phyloP scores from a whole-genome alignment of 768 basidiomycete species.

The Dioszegia hungarica region DNA sequence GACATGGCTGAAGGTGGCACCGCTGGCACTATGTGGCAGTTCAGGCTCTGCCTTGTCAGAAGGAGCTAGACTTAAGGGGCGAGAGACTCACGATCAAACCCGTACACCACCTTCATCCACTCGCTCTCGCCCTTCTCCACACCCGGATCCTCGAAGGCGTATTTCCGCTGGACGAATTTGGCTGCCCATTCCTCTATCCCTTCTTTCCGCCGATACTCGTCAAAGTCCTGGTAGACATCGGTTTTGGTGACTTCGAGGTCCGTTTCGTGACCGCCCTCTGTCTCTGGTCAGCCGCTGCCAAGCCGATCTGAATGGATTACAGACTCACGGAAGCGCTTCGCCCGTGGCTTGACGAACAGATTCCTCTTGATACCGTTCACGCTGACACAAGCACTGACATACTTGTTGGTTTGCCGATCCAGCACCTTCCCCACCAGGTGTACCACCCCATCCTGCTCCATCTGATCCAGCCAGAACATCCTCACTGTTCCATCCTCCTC shows the following conservation, averaged over 20 bases:
- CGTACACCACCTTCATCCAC: slow-evolving; percentile 92
- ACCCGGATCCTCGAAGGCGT: slow-evolving; percentile 82
- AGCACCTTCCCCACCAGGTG: slow-evolving; percentile 88
- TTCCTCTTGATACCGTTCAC: slow-evolving; percentile 84
- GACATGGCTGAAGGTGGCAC: slow-evolving; percentile 77
- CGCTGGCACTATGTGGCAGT: slow-evolving; percentile 66
- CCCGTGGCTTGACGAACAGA: slow-evolving; percentile 78
- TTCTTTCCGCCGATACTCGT: slow-evolving; percentile 65
- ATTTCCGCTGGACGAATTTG: slow-evolving; percentile 82
- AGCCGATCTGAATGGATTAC: not conserved
- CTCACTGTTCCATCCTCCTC: slow-evolving; percentile 78
- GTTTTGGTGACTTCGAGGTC: slow-evolving; percentile 65
- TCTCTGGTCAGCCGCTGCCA: not conserved
- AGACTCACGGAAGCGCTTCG: slow-evolving; percentile 56
- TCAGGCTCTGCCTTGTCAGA: slow-evolving; percentile 61
- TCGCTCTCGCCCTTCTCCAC: slow-evolving; percentile 69
- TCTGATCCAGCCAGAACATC: slow-evolving; percentile 96
- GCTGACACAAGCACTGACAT: slow-evolving; percentile 77
- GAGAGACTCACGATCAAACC: slow-evolving; percentile 65
- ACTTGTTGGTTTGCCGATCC: slow-evolving; percentile 60
- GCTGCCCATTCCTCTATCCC: slow-evolving; percentile 71
- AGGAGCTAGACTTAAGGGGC: not conserved
- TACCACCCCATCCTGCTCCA: slow-evolving; percentile 73
- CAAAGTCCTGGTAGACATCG: slow-evolving; percentile 79
- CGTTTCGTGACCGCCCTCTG: slow-evolving; percentile 62